Conservation (phyloP, 192 early-diverging fungal species). For the Rhizophagus sp. region DNA sequence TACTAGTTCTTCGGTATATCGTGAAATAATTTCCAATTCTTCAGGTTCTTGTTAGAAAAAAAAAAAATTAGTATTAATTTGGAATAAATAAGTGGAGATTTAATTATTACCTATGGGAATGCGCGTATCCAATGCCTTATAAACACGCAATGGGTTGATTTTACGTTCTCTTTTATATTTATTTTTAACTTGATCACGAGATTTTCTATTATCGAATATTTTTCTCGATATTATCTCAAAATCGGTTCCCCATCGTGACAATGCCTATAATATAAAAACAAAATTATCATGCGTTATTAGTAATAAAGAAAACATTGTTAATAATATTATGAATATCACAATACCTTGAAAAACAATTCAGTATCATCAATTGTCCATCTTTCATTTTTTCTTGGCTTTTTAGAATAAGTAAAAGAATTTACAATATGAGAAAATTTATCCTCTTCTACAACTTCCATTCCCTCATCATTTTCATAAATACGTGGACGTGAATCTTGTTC, state of each 20-base stretch:
- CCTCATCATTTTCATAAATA: constrained; percentile 9
- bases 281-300: background rate
- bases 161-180: constrained; percentile 48
- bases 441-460: constrained; percentile 43
- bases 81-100: background rate
- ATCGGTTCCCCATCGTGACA: constrained; percentile 50
- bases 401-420: constrained; percentile 36
- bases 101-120: constrained; percentile 37
- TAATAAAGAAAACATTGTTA: too few relatives aligned
- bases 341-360: constrained; percentile 44
- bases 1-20: background rate
- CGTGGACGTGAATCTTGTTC: background rate
- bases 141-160: constrained; percentile 33
- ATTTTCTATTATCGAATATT: constrained; percentile 38
- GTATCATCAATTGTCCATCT: constrained; percentile 44
- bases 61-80: background rate
- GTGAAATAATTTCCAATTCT: background rate
- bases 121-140: constrained; percentile 34
- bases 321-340: background rate
- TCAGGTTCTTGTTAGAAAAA: background rate
- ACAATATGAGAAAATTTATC: constrained; percentile 35
- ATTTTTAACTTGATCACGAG: constrained; percentile 39
- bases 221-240: constrained; percentile 43
- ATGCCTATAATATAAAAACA: constrained; percentile 27
- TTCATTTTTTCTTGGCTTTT: constrained; percentile 24